phyloP scores from a whole-genome alignment of 176 grass and related monocot genomes.

The Cenchrus fungigraminus region DNA sequence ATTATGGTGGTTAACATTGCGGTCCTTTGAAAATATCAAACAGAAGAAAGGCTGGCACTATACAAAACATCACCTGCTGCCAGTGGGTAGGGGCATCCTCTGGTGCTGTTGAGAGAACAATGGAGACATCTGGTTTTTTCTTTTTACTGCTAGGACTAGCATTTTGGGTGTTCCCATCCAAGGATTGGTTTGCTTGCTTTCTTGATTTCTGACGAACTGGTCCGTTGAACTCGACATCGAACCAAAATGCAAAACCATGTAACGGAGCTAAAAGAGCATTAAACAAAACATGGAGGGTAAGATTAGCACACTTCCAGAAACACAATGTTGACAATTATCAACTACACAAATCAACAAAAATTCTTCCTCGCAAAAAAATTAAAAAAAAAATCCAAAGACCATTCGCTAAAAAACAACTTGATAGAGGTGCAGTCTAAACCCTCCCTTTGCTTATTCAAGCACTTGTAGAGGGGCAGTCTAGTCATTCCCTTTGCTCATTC shows the following conservation, averaged over 20 bases:
- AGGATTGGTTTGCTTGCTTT: conserved; percentile 48
- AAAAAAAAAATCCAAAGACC: neutral
- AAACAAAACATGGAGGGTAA: conserved; percentile 26
- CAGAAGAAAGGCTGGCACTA: neutral
- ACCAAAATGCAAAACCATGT: conserved; percentile 99
- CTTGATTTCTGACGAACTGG: conserved; percentile 58
- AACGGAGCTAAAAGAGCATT: conserved; percentile 67
- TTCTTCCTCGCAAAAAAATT: neutral
- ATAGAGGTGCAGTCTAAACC: neutral
- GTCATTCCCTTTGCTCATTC: neutral
- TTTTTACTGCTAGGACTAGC: conserved; percentile 57
- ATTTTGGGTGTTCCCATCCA: conserved; percentile 46
- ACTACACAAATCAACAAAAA: conserved; percentile 8
- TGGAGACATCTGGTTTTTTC: conserved; percentile 65
- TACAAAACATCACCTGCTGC: conserved; percentile 74
- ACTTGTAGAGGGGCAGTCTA: neutral
- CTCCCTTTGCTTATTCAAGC: neutral
- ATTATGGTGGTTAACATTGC: conserved; percentile 31
- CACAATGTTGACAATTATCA: neutral
- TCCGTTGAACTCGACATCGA: conserved; percentile 93
- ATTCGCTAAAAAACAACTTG: neutral
- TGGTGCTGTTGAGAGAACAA: conserved; percentile 94
- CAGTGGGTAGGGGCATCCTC: conserved; percentile 94
- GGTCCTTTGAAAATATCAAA: conserved; percentile 6
- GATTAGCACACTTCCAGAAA: conserved; percentile 15